phyloP scores from a whole-genome alignment of 2,329 filamentous ascomycete genomes.

The Aspergillus costaricaensis region DNA sequence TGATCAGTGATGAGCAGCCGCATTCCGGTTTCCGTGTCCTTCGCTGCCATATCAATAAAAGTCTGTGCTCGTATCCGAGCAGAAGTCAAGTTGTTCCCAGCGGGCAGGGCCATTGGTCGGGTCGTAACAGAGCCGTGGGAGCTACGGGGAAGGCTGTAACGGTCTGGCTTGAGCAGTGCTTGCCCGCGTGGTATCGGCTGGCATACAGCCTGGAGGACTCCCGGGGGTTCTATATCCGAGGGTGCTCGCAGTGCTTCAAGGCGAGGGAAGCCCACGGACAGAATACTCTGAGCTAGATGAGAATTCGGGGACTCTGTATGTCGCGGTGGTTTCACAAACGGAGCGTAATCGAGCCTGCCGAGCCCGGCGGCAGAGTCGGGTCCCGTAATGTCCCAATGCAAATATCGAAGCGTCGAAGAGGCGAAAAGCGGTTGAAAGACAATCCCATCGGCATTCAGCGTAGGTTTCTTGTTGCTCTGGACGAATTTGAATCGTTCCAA shows the following conservation, averaged over 20 bases:
- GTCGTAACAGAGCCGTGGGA: constrained; percentile 46
- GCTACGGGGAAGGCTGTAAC: constrained; percentile 45
- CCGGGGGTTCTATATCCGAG: constrained; percentile 47
- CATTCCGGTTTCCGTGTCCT: constrained; percentile 44
- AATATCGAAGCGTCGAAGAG: constrained; percentile 51
- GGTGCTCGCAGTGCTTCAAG: constrained; percentile 46
- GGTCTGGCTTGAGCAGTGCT: constrained; percentile 43
- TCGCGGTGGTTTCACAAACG: constrained; percentile 38
- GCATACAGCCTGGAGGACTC: constrained; percentile 47
- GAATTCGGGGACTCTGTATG: constrained; percentile 42
- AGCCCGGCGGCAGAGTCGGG: constrained; percentile 41
- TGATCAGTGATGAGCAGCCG: constrained; percentile 45
- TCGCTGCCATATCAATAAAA: constrained; percentile 47
- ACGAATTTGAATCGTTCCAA: constrained; percentile 55
- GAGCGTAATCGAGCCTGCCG: constrained; percentile 39
- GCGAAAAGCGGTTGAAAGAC: constrained; percentile 52
- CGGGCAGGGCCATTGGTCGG: constrained; percentile 43
- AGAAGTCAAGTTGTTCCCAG: constrained; percentile 47
- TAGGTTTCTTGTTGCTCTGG: constrained; percentile 52
- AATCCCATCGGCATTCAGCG: constrained; percentile 44
- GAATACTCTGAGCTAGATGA: constrained; percentile 48
- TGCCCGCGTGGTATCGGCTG: constrained; percentile 41
- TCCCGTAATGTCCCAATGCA: constrained; percentile 59
- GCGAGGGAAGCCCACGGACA: constrained; percentile 44
- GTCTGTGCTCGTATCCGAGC: constrained; percentile 49